phyloP scores from a whole-genome alignment of 2,329 filamentous ascomycete species.

The Ascochyta koolunga region DNA sequence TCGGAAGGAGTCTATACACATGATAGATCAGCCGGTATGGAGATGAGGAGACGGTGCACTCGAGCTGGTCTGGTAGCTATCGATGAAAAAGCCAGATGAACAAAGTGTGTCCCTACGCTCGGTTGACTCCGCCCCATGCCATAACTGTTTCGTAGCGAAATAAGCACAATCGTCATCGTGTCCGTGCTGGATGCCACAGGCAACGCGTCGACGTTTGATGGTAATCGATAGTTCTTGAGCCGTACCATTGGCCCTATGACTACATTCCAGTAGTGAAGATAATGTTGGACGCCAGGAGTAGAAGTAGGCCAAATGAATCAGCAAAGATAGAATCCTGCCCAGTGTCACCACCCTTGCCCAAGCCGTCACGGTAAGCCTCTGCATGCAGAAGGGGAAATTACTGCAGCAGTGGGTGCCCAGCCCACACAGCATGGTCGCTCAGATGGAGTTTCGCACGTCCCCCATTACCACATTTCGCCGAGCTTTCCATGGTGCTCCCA shows the following conservation, averaged over 20 bases:
- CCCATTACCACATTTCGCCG: slow-evolving; percentile 23
- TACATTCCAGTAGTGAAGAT: neutral
- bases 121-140: slow-evolving; percentile 31
- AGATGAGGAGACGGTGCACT: slow-evolving; percentile 6
- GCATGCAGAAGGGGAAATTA: slow-evolving; percentile 12
- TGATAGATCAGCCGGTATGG: slow-evolving; percentile 20
- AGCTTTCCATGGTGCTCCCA: slow-evolving; percentile 5
- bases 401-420: slow-evolving; percentile 20
- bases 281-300: neutral
- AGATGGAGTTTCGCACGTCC: slow-evolving; percentile 18
- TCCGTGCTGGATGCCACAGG: slow-evolving; percentile 26
- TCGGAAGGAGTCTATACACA: slow-evolving; percentile 10
- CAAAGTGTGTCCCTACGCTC: slow-evolving; percentile 28
- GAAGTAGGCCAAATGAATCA: neutral
- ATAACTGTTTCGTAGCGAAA: slow-evolving; percentile 35
- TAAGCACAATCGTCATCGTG: slow-evolving; percentile 34
- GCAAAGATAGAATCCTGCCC: slow-evolving; percentile 1
- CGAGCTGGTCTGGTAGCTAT: slow-evolving; percentile 28
- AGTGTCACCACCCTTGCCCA: slow-evolving; percentile 10
- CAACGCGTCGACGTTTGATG: slow-evolving; percentile 16
- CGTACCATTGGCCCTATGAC: neutral
- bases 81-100: slow-evolving; percentile 28
- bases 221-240: slow-evolving; percentile 12
- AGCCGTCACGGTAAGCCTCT: slow-evolving; percentile 9
- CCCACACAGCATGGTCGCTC: slow-evolving; percentile 21